Evolutionary conservation across 2,329 filamentous ascomycete genomes (phyloP), one percentile per base, ranked within the genome.

Genomic region (Colletotrichum sidae): DNA sequence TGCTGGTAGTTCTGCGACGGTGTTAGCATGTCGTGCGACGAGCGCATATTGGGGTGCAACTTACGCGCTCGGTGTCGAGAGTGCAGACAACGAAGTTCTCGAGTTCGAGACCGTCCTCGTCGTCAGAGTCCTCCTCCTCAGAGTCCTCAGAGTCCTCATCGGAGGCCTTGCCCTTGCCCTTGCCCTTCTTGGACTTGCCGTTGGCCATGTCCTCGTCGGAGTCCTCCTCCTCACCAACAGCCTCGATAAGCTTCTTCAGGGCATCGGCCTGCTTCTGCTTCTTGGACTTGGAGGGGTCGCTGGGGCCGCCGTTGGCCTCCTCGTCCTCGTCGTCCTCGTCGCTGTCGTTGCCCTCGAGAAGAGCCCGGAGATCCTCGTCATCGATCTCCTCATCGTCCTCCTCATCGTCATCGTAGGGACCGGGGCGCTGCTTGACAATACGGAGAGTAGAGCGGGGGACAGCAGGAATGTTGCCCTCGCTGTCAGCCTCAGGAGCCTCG

Each of bases 31-130:
- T 35, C 47, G 55, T 12, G 12, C 12, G 17, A 10, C n/a, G 15
- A 12, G 37, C 17, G 37, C 34, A 41, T 17, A 41, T 38, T 41
- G 17, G 44, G 47, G 33, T 46, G 52, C 44, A 63, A 60, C 86
- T 78, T 90, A 97, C 96, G 84, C 91, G 92, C 79, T 93, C 89
- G 38, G 94, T 92, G 81, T 98, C 94, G 59, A 99, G 88, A 68
- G 96, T 99, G 88, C 96, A 99, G 73, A 99, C 83, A 72, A 98
- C 94, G 73, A 92, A 93, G 83, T 97, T 92, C 79, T 97, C 93
- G 57, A 95, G 83, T 74, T 93, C 88, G 57, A 86, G 79, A 34
- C 85, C 87, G 58, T 91, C 86, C 38, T 88, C 87, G 8, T 88
- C 84, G 2, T 83, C 82, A 3, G 83, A 82, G 4, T 82, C 71